Conservation (phyloP, 306 rosid species). For the Hippophae tibetana region DNA sequence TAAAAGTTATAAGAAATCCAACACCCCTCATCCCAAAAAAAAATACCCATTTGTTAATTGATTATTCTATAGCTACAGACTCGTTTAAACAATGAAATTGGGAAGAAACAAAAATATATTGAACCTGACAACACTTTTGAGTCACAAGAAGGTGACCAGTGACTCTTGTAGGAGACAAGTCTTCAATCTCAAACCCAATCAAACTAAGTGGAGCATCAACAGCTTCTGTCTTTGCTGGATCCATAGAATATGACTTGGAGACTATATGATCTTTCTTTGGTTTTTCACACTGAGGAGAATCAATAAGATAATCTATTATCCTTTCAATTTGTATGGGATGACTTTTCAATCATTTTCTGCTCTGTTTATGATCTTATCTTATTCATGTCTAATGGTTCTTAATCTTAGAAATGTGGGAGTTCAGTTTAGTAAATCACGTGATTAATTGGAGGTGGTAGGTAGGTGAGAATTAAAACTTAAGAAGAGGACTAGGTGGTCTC, state of each 20-base stretch:
- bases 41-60: neutral
- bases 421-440: too few relatives aligned
- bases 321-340: too few relatives aligned
- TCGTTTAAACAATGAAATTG: neutral
- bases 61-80: neutral
- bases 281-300: too few relatives aligned
- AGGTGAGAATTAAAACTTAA: too few relatives aligned
- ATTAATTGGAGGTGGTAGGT: too few relatives aligned
- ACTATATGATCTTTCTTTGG: too few relatives aligned
- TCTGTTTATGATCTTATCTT: neutral
- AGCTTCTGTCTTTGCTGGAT: slow-evolving; percentile 23
- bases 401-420: neutral
- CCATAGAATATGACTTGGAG: too few relatives aligned
- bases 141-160: slow-evolving; percentile 62
- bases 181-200: slow-evolving; percentile 53
- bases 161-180: slow-evolving; percentile 41
- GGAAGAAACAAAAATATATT: neutral
- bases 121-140: slow-evolving; percentile 61
- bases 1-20: too few relatives aligned
- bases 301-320: too few relatives aligned
- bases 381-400: slow-evolving; percentile 8
- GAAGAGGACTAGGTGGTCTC: too few relatives aligned
- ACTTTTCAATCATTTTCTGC: too few relatives aligned
- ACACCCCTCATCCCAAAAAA: neutral
- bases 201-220: slow-evolving; percentile 51